Percentiles rank a stretch among this genome's conserved stretches.
Conservation (phyloP, 2,329 filamentous ascomycete species). For the Pseudogymnoascus sp. region DNA sequence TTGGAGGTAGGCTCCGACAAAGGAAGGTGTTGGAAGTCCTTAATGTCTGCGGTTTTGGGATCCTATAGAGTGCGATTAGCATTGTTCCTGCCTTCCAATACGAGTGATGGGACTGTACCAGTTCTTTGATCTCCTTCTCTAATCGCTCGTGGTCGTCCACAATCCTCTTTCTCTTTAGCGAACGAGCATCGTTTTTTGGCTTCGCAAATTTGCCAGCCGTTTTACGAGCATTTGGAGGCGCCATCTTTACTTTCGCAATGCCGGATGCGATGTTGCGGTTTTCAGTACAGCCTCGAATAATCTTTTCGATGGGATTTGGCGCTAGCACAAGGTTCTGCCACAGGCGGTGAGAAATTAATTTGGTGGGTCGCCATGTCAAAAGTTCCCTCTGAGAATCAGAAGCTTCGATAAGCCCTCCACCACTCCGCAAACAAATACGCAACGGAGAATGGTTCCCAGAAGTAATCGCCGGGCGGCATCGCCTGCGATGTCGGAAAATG, state of each 20-base stretch:
- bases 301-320: slow-evolving; percentile 11
- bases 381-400: slow-evolving; percentile 5
- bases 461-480: slow-evolving; percentile 56
- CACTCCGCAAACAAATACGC: slow-evolving; percentile 5
- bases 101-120: slow-evolving; percentile 19
- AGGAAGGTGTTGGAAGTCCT: slow-evolving; percentile 74
- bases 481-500: slow-evolving; percentile 77
- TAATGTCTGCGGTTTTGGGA: slow-evolving; percentile 29
- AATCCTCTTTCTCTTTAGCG: slow-evolving; percentile 26
- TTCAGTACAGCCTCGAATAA: slow-evolving; percentile 9
- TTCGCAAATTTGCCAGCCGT: background rate
- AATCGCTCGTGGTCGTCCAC: slow-evolving; percentile 25
- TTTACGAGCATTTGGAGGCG: slow-evolving; percentile 16
- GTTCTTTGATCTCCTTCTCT: slow-evolving; percentile 23
- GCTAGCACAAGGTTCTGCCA: background rate
- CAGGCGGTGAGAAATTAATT: slow-evolving; percentile 7
- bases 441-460: slow-evolving; percentile 6
- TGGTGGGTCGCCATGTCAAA: slow-evolving; percentile 7
- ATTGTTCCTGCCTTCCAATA: background rate
- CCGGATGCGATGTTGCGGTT: slow-evolving; percentile 10
- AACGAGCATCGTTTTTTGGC: slow-evolving; percentile 17
- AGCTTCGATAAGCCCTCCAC: slow-evolving; percentile 6
- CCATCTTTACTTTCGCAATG: slow-evolving; percentile 18
- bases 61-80: slow-evolving; percentile 21
- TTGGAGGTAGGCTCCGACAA: slow-evolving; percentile 71